Percentiles rank a stretch among this genome's conserved stretches.
These are phyloP conservation scores for Ascocoryne sarcoides DNA, from an alignment of 2,329 filamentous ascomycete species.

Conservation along the genomic window DNA sequence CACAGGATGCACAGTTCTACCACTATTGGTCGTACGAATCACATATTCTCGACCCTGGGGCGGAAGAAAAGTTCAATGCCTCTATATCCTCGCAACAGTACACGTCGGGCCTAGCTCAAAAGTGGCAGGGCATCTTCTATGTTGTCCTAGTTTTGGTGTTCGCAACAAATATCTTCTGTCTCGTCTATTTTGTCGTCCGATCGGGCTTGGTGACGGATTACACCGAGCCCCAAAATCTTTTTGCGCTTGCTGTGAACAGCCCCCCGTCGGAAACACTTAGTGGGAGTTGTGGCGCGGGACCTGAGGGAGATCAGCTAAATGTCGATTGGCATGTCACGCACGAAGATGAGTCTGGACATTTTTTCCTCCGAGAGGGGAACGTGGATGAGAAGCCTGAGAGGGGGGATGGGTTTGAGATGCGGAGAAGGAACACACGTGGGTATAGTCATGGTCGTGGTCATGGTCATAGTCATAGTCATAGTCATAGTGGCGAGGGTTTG, in stretches of 20 bases:
- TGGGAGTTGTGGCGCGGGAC: constrained; percentile 48
- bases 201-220: constrained; percentile 65
- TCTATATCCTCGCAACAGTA: constrained; percentile 59
- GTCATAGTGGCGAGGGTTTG: too few species aligned
- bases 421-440: constrained; percentile 1
- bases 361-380: constrained; percentile 41
- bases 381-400: too few species aligned
- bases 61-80: constrained; percentile 53
- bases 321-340: constrained; percentile 36
- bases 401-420: constrained; percentile 9
- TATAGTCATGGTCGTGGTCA: too few species aligned
- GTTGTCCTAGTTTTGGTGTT: constrained; percentile 57
- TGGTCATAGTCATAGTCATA: too few species aligned
- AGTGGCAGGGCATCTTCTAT: constrained; percentile 60
- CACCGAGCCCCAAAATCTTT: constrained; percentile 68
- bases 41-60: constrained; percentile 36
- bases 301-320: constrained; percentile 26
- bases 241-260: constrained; percentile 61
- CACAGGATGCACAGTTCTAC: constrained; percentile 51
- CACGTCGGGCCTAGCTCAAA: constrained; percentile 51
- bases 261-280: constrained; percentile 42
- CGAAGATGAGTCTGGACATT: constrained; percentile 41
- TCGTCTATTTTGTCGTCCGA: constrained; percentile 48
- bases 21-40: constrained; percentile 43
- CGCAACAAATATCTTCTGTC: constrained; percentile 55